Evolutionary conservation across 192 early-diverging fungal genomes (phyloP), one percentile per base, ranked within the genome.

Genomic region (Linnemannia exigua): DNA sequence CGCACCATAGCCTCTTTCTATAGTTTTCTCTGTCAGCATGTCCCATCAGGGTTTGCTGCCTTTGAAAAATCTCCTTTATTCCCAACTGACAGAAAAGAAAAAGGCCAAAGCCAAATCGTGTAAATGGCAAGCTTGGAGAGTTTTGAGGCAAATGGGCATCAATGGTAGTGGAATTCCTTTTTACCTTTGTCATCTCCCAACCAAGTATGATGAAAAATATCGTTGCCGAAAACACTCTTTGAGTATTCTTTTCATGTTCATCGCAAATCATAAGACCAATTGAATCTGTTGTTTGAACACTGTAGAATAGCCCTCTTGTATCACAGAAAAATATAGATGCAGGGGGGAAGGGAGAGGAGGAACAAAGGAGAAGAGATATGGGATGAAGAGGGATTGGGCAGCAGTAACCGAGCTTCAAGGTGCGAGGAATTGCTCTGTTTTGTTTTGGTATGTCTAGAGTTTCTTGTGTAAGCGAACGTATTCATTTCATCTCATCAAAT

Each of bases 1-100:
- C n/a, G n/a, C n/a, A n/a, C n/a, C n/a, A n/a, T n/a, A n/a, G n/a
- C n/a, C n/a, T n/a, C n/a, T n/a, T n/a, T n/a, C n/a, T n/a, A n/a
- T n/a, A n/a, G 52, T 25, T 28, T 12, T 15, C 25, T 31, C 3
- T 63, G 11, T 25, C 58, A 63, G 48, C 48, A 14, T 50, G 9
- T 63, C 28, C 58, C 58, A 63, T 63, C 58, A 63, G n/a, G 58
- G 58, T 63, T 63, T 63, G 58, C 58, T 63, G 58, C 28, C 58
- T 63, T 63, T 63, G 58, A 63, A 63, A 63, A 63, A 63, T 63
- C 28, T 63, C 28, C 58, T 33, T 61, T 61, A 15, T 25, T 31
- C 28, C 28, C 48, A 44, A 44, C 41, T 9, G 31, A 1, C 28
- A 63, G 31, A 50, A 50, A 63, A 61, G 58, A 2, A 14, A 63